Evolutionary conservation across 1,139 yeast species (phyloP).

Genomic region (Entelexis sorbosivorans): DNA sequence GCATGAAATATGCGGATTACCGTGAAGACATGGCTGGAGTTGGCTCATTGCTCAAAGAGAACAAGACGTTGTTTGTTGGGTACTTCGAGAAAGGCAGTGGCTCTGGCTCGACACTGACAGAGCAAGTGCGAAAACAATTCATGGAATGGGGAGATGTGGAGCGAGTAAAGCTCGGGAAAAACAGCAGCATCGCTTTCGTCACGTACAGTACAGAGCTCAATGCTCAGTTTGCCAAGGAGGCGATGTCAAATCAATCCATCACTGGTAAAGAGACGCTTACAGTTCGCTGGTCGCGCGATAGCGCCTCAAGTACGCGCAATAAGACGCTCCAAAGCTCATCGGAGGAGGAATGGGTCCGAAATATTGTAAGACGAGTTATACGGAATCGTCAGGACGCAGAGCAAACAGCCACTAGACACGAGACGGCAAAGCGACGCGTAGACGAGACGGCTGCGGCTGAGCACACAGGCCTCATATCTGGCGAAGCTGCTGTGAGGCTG

Average conservation of each 20-base stretch:
- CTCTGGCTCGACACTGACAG: slow-evolving; percentile 36
- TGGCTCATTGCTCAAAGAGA: slow-evolving; percentile 63
- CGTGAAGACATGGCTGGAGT: slow-evolving; percentile 93
- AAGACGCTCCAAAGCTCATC: slow-evolving; percentile 28
- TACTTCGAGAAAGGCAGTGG: slow-evolving; percentile 40
- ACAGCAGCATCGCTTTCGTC: slow-evolving; percentile 60
- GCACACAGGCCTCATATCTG: neutral
- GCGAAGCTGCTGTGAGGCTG: neutral
- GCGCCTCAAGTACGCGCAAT: too few species aligned
- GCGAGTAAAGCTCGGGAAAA: slow-evolving; percentile 36
- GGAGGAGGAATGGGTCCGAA: slow-evolving; percentile 35
- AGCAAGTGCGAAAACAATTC: slow-evolving; percentile 35
- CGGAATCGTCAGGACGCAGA: neutral
- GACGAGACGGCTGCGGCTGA: too few species aligned
- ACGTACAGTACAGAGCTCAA: slow-evolving; percentile 54
- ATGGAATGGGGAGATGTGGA: slow-evolving; percentile 72
- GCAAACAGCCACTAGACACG: neutral
- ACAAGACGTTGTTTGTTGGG: slow-evolving; percentile 70
- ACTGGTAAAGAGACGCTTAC: slow-evolving; percentile 53
- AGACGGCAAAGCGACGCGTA: neutral
- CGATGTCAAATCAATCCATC: slow-evolving; percentile 73
- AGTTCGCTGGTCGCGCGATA: slow-evolving; percentile 64
- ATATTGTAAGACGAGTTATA: neutral
- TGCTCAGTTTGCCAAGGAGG: slow-evolving; percentile 93
- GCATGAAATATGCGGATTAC: slow-evolving; percentile 73